Base-by-base conservation (phyloP, 164 flowering plant genomes). In the Macadamia integrifolia region DNA sequence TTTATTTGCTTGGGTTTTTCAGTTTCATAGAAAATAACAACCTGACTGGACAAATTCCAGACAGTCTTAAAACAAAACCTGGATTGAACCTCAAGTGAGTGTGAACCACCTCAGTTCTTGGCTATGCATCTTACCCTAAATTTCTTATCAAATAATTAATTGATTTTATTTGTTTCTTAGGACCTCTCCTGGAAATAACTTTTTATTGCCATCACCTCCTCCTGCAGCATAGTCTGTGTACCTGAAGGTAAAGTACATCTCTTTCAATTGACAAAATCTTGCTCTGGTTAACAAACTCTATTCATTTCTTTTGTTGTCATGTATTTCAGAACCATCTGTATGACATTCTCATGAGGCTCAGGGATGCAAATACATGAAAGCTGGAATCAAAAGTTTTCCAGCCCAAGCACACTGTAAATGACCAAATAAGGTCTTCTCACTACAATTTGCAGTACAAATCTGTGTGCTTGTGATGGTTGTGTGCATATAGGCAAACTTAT, bases 1-100 rank as follows among this genome's bases (percentile, higher is more conserved):
- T 46, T 11, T 46, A 46, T 46, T 11, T 46, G 9, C 50, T 69
- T 63, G 58, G 67, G 31, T 63, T 46, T 69, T 71, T 66, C 90
- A 92, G 98, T 7, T 90, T 83, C 77, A 63, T 93, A 61, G 88
- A 93, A 70, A 87, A 87, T 77, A 93, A 91, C 74, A 82, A 88
- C 74, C 76, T 93, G 72, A 87, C 87, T 49, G 97, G 97, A 61
- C 78, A 78, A 76, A 75, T 93, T 68, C 98, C 98, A 18, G 72
- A 35, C 60, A 79, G 75, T 70, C 90, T 91, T 15, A 48, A 9
- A 52, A 71, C 63, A 65, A 88, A 84, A 69, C 77, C 85, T 44
- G 96, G 91, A 63, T 71, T 89, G 76, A 67, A 73, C 66, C 76
- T 91, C 30, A 87, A 73, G 98, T 91, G 73, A 81, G 85, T 69